A percentile compares a stretch with the other conserved stretches of the same genome.
Evolutionary conservation across 306 rosid species (phyloP).

Genomic region (Dryas drummondii): DNA sequence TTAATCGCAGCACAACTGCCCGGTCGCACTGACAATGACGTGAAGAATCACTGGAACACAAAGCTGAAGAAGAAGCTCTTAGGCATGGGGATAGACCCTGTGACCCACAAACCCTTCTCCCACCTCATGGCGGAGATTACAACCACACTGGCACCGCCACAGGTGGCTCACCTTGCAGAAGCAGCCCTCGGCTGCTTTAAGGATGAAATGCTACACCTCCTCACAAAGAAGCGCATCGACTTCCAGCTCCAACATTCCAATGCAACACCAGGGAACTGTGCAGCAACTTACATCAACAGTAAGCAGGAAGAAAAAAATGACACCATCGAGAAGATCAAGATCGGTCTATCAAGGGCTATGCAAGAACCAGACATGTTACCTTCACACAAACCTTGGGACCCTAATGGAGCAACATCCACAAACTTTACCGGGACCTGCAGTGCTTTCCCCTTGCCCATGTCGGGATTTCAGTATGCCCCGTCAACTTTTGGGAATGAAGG

Average conservation of each 20-base stretch:
- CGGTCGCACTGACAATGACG: constrained; percentile 83
- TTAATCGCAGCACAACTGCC: constrained; percentile 74
- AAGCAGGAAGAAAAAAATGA: constrained; percentile 54
- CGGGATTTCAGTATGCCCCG: constrained; percentile 58
- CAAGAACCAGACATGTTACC: constrained; percentile 61
- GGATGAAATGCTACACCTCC: constrained; percentile 83
- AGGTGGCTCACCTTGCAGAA: constrained; percentile 77
- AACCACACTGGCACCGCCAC: constrained; percentile 77
- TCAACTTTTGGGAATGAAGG: constrained; percentile 55
- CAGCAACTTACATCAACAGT: constrained; percentile 40
- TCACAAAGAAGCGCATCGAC: constrained; percentile 58
- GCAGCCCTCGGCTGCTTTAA: constrained; percentile 90
- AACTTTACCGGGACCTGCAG: constrained; percentile 52
- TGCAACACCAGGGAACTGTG: constrained; percentile 29
- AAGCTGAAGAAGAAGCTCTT: constrained; percentile 75
- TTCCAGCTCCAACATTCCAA: constrained; percentile 68
- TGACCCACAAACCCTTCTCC: constrained; percentile 81
- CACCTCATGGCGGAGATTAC: constrained; percentile 89
- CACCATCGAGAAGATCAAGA: constrained; percentile 64
- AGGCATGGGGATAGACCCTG: constrained; percentile 78
- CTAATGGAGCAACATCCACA: constrained; percentile 43
- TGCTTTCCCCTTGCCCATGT: constrained; percentile 50
- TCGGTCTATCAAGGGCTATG: constrained; percentile 66
- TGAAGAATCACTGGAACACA: constrained; percentile 81
- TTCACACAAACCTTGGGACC: constrained; percentile 62